These are phyloP conservation scores for Chlorella ohadii DNA, from an alignment of 139 green algal species.

Conservation along the genomic window DNA sequence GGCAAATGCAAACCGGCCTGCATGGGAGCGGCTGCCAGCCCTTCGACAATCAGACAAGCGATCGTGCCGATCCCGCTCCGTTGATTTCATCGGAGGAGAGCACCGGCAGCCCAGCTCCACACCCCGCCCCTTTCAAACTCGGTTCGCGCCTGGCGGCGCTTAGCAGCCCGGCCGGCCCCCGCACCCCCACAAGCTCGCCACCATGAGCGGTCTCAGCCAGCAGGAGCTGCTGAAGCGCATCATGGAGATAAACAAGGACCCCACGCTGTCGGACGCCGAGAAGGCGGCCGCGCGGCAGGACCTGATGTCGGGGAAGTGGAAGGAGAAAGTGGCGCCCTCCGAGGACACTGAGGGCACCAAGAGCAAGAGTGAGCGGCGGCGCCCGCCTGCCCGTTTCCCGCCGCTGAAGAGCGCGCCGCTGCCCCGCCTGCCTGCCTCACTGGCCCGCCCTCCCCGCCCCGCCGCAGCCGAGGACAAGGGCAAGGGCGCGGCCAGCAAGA, in stretches of 20 bases:
- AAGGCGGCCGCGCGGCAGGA: conserved; percentile 84
- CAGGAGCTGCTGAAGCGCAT: conserved; percentile 65
- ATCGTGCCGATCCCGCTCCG: too few relatives aligned
- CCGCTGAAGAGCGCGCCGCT: neutral
- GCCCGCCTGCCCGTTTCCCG: neutral
- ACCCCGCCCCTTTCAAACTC: too few relatives aligned
- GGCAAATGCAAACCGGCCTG: too few relatives aligned
- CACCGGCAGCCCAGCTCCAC: too few relatives aligned
- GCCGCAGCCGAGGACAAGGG: conserved; percentile 14
- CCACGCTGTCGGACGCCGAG: conserved; percentile 78
- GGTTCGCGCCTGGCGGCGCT: too few relatives aligned
- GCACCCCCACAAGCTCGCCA: neutral
- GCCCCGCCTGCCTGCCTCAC: neutral
- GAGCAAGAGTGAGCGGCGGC: conserved; percentile 8
- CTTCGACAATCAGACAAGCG: too few relatives aligned
- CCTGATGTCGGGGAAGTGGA: conserved; percentile 76
- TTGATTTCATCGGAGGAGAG: too few relatives aligned
- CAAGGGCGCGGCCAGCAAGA: conserved; percentile 30
- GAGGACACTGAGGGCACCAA: conserved; percentile 1
- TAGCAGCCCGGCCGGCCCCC: too few relatives aligned
- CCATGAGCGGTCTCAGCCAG: conserved; percentile 22
- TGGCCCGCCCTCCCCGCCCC: neutral
- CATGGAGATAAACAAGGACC: conserved; percentile 78
- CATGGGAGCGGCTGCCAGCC: too few relatives aligned
- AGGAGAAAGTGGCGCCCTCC: neutral